phyloP scores from a whole-genome alignment of 83 land plant species.

The Picea abies region DNA sequence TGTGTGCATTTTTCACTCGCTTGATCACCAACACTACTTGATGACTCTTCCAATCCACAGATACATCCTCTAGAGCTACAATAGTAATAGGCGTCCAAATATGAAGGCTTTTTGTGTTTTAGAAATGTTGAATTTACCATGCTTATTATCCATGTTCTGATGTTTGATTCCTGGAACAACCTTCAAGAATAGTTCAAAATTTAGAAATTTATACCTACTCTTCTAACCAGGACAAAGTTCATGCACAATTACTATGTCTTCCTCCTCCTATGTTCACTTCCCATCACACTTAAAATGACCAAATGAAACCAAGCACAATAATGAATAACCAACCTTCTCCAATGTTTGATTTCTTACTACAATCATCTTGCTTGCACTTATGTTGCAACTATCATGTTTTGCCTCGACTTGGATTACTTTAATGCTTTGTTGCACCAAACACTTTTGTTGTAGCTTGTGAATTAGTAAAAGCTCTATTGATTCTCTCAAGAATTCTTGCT shows the following conservation, averaged over 20 bases:
- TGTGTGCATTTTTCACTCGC: not conserved
- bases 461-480: too few species aligned
- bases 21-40: not conserved
- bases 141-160: slow-evolving; percentile 1
- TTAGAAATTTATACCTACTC: not conserved
- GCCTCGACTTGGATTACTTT: too few species aligned
- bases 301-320: too few species aligned
- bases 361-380: too few species aligned
- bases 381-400: too few species aligned
- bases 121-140: not conserved
- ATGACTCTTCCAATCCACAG: not conserved
- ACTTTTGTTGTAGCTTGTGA: too few species aligned
- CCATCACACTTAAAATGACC: too few species aligned
- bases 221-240: not conserved
- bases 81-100: not conserved
- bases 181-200: not conserved
- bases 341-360: too few species aligned
- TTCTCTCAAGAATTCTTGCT: too few species aligned
- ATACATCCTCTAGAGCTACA: not conserved
- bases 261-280: not conserved
- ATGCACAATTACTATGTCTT: not conserved
- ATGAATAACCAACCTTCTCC: too few species aligned
- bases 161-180: not conserved
- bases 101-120: not conserved
- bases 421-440: too few species aligned